A percentile compares a stretch with the other conserved stretches of the same genome.
Evolutionary conservation across 192 early-diverging fungal genomes (phyloP).

Genomic region (Entomortierella chlamydospora): DNA sequence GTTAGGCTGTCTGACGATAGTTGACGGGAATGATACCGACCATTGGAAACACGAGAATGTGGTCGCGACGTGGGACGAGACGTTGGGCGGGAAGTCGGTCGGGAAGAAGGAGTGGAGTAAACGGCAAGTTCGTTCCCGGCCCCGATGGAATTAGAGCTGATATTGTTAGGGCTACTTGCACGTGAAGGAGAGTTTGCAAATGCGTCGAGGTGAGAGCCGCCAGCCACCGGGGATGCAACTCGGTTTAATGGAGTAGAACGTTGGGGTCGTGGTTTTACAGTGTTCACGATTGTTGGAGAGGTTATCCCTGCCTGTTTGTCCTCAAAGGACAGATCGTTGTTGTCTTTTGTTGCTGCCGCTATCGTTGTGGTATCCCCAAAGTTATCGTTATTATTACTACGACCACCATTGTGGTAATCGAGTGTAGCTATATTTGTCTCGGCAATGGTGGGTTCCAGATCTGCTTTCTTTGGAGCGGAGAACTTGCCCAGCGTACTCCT

Average conservation of each 20-base stretch:
- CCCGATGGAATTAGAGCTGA: conserved; percentile 31
- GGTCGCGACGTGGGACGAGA: conserved; percentile 38
- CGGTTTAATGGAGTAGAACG: conserved; percentile 28
- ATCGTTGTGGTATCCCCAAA: neutral
- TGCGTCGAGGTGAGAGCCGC: conserved; percentile 25
- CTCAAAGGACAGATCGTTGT: conserved; percentile 5
- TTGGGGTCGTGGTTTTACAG: neutral
- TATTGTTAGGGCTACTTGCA: conserved; percentile 36
- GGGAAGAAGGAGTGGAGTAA: conserved; percentile 50
- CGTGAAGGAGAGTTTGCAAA: conserved; percentile 21
- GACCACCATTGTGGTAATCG: neutral
- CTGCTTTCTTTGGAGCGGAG: conserved; percentile 36
- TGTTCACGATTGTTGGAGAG: conserved; percentile 12
- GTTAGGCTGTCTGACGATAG: conserved; percentile 46
- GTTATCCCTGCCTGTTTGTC: conserved; percentile 18
- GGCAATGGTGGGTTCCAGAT: conserved; percentile 16
- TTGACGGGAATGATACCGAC: conserved; percentile 42
- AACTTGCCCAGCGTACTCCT: conserved; percentile 47
- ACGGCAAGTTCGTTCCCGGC: conserved; percentile 15
- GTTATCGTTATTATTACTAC: neutral
- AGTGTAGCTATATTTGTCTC: conserved; percentile 18
- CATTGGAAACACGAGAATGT: conserved; percentile 35
- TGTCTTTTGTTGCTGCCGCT: neutral
- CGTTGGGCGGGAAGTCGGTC: conserved; percentile 39
- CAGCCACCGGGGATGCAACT: conserved; percentile 23